Evolutionary conservation across 176 grass and related monocot species (phyloP).

Genomic region (Bolboschoenus planiculmis): DNA sequence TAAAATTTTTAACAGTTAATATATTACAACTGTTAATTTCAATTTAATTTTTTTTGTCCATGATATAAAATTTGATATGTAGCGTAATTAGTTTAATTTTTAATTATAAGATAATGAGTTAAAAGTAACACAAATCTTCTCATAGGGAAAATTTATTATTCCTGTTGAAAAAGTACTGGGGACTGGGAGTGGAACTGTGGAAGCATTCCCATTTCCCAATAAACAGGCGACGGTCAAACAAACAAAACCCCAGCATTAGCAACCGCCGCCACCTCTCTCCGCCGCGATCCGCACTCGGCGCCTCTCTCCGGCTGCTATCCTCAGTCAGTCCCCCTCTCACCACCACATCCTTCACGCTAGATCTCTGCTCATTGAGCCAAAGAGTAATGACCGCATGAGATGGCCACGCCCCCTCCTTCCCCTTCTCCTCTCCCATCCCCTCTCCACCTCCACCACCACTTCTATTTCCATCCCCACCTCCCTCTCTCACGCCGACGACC

Average conservation of each 20-base stretch:
- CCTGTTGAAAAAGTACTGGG: no score
- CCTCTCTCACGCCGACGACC: constrained; percentile 29
- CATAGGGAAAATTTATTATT: no score
- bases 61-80: no score
- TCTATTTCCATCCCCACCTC: not conserved
- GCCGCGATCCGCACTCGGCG: not conserved
- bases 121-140: no score
- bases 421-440: not conserved
- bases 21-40: no score
- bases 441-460: not conserved
- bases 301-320: not conserved
- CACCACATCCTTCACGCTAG: not conserved
- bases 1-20: no score
- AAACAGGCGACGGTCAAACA: not conserved
- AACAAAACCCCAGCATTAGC: not conserved
- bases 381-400: constrained; percentile 79
- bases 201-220: not conserved
- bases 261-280: not conserved
- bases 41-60: no score
- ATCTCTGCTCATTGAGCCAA: not conserved
- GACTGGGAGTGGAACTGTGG: not conserved
- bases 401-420: constrained; percentile 47
- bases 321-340: not conserved
- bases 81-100: no score
- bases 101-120: no score